Percentiles rank a stretch among this genome's conserved stretches.
phyloP scores from a whole-genome alignment of 2,329 filamentous ascomycete genomes.

The Colletotrichum paranaense region DNA sequence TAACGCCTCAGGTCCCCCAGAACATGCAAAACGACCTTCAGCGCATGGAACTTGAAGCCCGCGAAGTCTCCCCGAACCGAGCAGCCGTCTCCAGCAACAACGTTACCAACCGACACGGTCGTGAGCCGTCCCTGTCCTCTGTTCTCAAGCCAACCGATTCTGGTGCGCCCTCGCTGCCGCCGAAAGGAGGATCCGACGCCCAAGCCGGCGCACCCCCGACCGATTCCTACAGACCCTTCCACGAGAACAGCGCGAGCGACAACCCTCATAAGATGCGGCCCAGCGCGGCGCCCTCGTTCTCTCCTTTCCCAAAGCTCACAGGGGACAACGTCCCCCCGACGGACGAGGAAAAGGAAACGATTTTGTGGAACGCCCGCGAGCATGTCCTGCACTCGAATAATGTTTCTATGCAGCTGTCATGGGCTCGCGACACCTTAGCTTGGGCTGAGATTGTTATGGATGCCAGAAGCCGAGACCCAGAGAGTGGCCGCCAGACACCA shows the following conservation, averaged over 20 bases:
- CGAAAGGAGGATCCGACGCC: constrained; percentile 42
- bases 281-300: constrained; percentile 80
- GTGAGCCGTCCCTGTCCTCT: constrained; percentile 57
- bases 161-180: constrained; percentile 19
- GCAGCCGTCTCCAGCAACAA: constrained; percentile 40
- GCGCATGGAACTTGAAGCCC: constrained; percentile 86
- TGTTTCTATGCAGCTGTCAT: constrained; percentile 94
- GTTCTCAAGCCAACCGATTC: constrained; percentile 44
- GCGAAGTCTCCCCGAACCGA: constrained; percentile 57
- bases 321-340: constrained; percentile 92
- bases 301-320: constrained; percentile 88
- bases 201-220: constrained; percentile 44
- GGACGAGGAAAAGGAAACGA: constrained; percentile 93
- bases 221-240: constrained; percentile 53
- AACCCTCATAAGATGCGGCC: constrained; percentile 48
- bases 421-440: constrained; percentile 91
- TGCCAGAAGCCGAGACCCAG: constrained; percentile 77
- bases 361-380: constrained; percentile 84
- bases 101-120: constrained; percentile 47
- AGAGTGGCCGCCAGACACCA: constrained; percentile 70
- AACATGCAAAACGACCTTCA: constrained; percentile 97
- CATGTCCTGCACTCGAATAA: constrained; percentile 93
- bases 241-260: constrained; percentile 47
- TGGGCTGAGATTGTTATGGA: constrained; percentile 89
- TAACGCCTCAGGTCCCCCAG: constrained; percentile 95